These are phyloP conservation scores for Brasenia schreberi DNA, from an alignment of 164 flowering plant genomes.

Conservation along the genomic window DNA sequence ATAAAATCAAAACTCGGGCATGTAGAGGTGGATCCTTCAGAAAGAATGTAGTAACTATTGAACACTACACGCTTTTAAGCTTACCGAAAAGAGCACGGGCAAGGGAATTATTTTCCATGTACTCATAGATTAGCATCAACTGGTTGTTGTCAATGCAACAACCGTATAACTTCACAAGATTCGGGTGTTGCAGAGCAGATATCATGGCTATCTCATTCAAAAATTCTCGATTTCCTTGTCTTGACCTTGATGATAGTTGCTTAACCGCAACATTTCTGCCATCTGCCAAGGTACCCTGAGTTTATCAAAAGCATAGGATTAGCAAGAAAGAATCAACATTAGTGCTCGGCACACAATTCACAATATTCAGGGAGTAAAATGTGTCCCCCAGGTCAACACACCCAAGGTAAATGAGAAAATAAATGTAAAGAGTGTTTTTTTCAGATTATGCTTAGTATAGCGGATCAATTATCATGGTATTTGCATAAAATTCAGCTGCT, in stretches of 20 bases:
- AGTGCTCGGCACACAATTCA: neutral
- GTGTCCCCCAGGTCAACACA: too few relatives aligned
- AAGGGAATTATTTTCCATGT: slow-evolving; percentile 37
- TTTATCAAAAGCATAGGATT: neutral
- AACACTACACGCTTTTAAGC: too few relatives aligned
- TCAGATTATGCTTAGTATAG: too few relatives aligned
- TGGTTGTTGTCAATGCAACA: slow-evolving; percentile 32
- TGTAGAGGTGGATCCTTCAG: neutral
- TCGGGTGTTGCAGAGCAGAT: slow-evolving; percentile 28
- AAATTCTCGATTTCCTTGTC: slow-evolving; percentile 35
- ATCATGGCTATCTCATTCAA: slow-evolving; percentile 35
- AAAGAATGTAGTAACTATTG: neutral
- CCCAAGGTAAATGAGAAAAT: too few relatives aligned
- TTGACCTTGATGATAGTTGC: slow-evolving; percentile 31
- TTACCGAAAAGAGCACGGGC: slow-evolving; percentile 31
- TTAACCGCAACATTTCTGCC: slow-evolving; percentile 32
- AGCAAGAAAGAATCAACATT: neutral
- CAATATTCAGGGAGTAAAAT: neutral
- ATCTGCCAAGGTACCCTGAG: slow-evolving; percentile 23
- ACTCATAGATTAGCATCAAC: slow-evolving; percentile 28
- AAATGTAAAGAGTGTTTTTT: too few relatives aligned
- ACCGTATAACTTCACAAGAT: slow-evolving; percentile 33
- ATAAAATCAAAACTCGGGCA: neutral
- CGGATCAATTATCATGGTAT: too few relatives aligned
- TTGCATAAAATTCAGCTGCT: too few relatives aligned